Evolutionary conservation across 768 basidiomycete species (phyloP), one percentile per base, ranked within the genome.

Genomic region (Trametes gibbosa): DNA sequence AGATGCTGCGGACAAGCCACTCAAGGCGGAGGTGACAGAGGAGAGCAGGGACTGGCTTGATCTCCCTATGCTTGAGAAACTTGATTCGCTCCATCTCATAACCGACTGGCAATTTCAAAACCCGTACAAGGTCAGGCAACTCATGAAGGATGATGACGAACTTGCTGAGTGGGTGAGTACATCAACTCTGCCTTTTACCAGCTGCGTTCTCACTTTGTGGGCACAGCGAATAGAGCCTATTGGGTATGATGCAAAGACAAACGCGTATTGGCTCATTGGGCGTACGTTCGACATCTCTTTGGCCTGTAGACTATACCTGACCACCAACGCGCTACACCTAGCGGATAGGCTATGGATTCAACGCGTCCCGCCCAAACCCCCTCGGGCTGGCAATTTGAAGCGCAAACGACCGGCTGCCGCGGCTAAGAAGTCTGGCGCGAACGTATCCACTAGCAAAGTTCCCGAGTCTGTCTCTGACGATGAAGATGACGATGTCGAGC

Each of bases 51-150:
- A 89, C 67, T 93, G 91, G 90, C 75, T 83, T 43, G 79, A 86
- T 43, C 81, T 93, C 25, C 77, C 85, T 2, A 84, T 89, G 80
- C 77, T 85, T 40, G 73, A 74, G 34, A 91, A 92, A 72, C 81
- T 95, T 42, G 87, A 92, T 59, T 84, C 87, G 3, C 74, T 93
- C 66, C 82, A 91, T 64, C 75, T 82, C 16, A 74, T 94, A 49
- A 81, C 79, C 27, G 92, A 95, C 73, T 95, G 92, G 92, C 90
- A 92, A 66, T 92, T 94, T 63, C 86, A 91, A 59, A 90, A 90
- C 67, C 83, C 90, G 5, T 77, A 79, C 52, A 80, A 87, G 54
- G 66, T 94, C 21, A 79, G 90, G 58, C 78, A 77, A 43, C 72
- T 88, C 47, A 92, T 93, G 90, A 88, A 84, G 67, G 81, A 77